Conservation (phyloP, 768 basidiomycete species). For the Rhodosporidiobolus odoratus region DNA sequence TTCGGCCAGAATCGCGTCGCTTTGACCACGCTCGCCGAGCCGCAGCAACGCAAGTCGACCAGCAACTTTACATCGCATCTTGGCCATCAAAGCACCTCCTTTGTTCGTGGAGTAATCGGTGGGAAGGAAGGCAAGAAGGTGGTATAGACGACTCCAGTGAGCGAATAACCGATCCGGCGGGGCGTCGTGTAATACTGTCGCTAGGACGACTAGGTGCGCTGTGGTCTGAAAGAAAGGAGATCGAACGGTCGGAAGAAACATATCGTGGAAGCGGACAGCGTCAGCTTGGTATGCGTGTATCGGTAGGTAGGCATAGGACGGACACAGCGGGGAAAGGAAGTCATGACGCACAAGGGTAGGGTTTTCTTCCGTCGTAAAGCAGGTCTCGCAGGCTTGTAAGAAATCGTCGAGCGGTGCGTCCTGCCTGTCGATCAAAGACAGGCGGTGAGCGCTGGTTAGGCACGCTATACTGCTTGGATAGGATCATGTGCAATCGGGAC, state of each 20-base stretch:
- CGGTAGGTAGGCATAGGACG: too few species aligned
- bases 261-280: background rate
- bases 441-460: background rate
- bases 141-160: constrained; percentile 47
- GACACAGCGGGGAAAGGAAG: background rate
- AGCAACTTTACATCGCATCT: constrained; percentile 62
- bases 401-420: constrained; percentile 6
- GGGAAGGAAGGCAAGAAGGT: constrained; percentile 46
- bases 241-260: background rate
- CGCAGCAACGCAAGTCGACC: constrained; percentile 60
- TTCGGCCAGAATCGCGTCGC: constrained; percentile 10
- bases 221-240: constrained; percentile 56
- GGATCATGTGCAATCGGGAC: constrained; percentile 38
- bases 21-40: constrained; percentile 53
- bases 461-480: background rate
- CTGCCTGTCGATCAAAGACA: background rate
- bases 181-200: constrained; percentile 64
- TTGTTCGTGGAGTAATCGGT: background rate
- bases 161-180: constrained; percentile 32
- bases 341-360: background rate
- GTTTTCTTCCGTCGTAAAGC: background rate
- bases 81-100: constrained; percentile 52
- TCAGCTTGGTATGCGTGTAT: too few species aligned
- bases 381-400: background rate
- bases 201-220: constrained; percentile 64